These are phyloP conservation scores for Aspergillus aculeatus DNA, from an alignment of 2,329 filamentous ascomycete genomes.

Conservation along the genomic window DNA sequence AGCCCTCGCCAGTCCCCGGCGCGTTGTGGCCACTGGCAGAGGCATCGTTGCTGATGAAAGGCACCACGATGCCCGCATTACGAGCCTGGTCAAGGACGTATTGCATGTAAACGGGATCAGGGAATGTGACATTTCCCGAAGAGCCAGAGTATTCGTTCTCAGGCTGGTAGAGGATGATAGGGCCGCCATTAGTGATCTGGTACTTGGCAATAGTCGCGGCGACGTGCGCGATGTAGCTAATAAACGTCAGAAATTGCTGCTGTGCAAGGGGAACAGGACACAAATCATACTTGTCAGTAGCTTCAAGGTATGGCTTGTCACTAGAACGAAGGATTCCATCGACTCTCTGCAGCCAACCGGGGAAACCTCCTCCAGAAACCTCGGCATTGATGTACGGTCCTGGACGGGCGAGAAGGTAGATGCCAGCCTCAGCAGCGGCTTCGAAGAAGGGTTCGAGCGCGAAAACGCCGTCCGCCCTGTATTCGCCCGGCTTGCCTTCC, in stretches of 20 bases:
- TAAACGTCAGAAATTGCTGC: slow-evolving; percentile 11
- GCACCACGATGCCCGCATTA: slow-evolving; percentile 68
- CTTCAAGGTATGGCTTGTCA: slow-evolving; percentile 60
- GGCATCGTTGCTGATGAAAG: slow-evolving; percentile 74
- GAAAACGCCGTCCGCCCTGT: slow-evolving; percentile 69
- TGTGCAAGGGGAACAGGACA: background rate
- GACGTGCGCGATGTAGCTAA: slow-evolving; percentile 61
- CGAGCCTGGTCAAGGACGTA: slow-evolving; percentile 68
- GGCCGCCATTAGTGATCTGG: slow-evolving; percentile 80
- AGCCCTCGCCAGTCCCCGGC: slow-evolving; percentile 58
- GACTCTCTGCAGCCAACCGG: slow-evolving; percentile 74
- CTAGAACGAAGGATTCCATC: slow-evolving; percentile 63
- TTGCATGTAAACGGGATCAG: slow-evolving; percentile 67
- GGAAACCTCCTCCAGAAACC: slow-evolving; percentile 72
- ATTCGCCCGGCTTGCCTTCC: slow-evolving; percentile 70
- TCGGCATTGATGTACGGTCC: slow-evolving; percentile 81
- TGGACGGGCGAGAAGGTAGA: slow-evolving; percentile 72
- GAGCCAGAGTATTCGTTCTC: slow-evolving; percentile 75
- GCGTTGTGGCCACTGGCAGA: slow-evolving; percentile 60
- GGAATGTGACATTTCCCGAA: slow-evolving; percentile 54
- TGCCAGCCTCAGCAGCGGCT: slow-evolving; percentile 68
- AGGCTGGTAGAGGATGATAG: slow-evolving; percentile 73
- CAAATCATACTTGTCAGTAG: slow-evolving; percentile 60
- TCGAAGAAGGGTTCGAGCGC: slow-evolving; percentile 73
- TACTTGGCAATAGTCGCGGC: slow-evolving; percentile 67